Evolutionary conservation across 1,284 basidiomycete species (phyloP).

Genomic region (Neolentinus lepideus): DNA sequence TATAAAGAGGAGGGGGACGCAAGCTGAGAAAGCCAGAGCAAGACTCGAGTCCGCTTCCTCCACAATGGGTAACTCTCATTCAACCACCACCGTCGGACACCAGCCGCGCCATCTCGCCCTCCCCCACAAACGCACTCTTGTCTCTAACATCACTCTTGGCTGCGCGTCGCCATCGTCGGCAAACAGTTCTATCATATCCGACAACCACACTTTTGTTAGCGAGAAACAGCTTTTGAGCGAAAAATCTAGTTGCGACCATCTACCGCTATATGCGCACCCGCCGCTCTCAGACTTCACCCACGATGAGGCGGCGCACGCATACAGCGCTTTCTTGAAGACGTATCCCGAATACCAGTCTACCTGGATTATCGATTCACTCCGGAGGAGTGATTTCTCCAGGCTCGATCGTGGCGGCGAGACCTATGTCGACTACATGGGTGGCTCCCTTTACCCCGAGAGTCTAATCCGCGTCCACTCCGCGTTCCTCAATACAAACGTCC

Average conservation of each 20-base stretch:
- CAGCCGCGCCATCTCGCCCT: constrained; percentile 6
- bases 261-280: constrained; percentile 22
- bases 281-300: constrained; percentile 14
- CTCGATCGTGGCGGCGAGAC: constrained; percentile 57
- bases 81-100: constrained; percentile 4
- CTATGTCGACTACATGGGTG: constrained; percentile 83
- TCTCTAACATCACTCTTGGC: constrained; percentile 22
- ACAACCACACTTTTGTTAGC: constrained; percentile 13
- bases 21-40: neutral
- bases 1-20: constrained; percentile 1
- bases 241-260: constrained; percentile 16
- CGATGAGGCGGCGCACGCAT: constrained; percentile 15
- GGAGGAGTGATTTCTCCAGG: constrained; percentile 60
- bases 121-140: constrained; percentile 9
- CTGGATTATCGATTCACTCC: constrained; percentile 53
- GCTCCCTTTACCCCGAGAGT: constrained; percentile 67
- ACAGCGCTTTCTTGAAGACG: constrained; percentile 27
- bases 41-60: constrained; percentile 1
- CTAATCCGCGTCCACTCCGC: constrained; percentile 61
- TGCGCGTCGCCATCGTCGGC: constrained; percentile 16
- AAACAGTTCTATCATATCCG: constrained; percentile 10
- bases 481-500: constrained; percentile 55
- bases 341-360: constrained; percentile 33
- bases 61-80: constrained; percentile 24
- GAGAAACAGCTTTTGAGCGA: constrained; percentile 17